phyloP scores from a whole-genome alignment of 257 asterid genomes.

The Solanum appendiculatum region DNA sequence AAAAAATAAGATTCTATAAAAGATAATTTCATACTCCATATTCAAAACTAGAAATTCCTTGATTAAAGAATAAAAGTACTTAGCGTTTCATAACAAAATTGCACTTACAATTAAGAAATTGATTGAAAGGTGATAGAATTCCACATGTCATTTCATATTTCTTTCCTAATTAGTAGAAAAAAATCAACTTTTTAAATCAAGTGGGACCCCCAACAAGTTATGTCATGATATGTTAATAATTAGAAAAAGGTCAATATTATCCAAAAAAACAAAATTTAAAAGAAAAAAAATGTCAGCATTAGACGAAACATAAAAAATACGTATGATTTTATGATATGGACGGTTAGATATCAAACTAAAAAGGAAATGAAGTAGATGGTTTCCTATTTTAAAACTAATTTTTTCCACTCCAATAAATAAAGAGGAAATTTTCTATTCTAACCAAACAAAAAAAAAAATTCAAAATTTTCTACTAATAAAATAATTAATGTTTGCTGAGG shows the following conservation, averaged over 20 bases:
- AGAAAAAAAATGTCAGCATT: not conserved
- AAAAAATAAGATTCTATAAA: not conserved
- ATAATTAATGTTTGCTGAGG: not conserved
- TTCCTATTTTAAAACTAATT: not conserved
- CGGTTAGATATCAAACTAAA: not conserved
- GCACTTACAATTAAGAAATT: not conserved
- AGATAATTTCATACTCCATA: not conserved
- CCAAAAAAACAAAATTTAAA: not conserved
- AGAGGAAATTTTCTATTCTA: not conserved
- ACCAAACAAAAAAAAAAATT: not conserved
- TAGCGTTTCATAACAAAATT: not conserved
- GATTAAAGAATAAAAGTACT: not conserved
- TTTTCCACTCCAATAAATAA: not conserved
- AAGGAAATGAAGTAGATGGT: not conserved
- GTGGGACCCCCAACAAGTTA: not conserved
- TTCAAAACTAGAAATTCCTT: not conserved
- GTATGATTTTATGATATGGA: not conserved
- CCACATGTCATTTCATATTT: not conserved
- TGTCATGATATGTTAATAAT: not conserved
- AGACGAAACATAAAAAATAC: not conserved
- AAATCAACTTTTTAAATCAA: not conserved
- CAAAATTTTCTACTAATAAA: not conserved
- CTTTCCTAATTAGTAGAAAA: not conserved
- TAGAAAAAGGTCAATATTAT: not conserved
- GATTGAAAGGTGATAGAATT: not conserved